Evolutionary conservation across 129 eudicot genomes (phyloP).

Genomic region (Erigeron canadensis): DNA sequence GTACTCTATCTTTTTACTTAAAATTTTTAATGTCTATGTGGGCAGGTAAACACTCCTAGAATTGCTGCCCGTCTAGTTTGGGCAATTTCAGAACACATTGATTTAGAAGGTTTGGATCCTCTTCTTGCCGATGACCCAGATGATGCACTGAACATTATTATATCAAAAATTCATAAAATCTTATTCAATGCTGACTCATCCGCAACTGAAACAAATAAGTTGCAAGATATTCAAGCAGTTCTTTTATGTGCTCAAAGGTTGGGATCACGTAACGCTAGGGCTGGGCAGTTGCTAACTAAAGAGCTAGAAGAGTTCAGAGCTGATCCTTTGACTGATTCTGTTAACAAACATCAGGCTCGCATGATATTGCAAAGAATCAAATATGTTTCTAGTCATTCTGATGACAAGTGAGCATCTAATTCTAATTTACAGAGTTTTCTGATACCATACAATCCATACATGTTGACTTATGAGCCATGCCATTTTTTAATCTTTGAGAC

Average conservation of each 20-base stretch:
- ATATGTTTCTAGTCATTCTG: conserved; percentile 74
- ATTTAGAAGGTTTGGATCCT: conserved; percentile 93
- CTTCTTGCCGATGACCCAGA: conserved; percentile 98
- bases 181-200: conserved; percentile 79
- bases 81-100: conserved; percentile 95
- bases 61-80: conserved; percentile 88
- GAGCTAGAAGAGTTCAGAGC: conserved; percentile 94
- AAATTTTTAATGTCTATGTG: conserved; percentile 18
- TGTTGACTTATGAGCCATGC: background rate
- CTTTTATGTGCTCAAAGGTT: conserved; percentile 85
- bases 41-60: conserved; percentile 92
- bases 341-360: conserved; percentile 90
- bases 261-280: conserved; percentile 96
- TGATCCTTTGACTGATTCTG: conserved; percentile 80
- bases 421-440: conserved; percentile 11
- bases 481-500: no score
- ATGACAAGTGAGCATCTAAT: conserved; percentile 64
- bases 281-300: conserved; percentile 82
- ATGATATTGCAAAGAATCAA: conserved; percentile 85
- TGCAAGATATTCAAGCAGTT: conserved; percentile 94
- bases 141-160: conserved; percentile 76
- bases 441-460: background rate
- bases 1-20: conserved; percentile 13
- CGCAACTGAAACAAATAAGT: conserved; percentile 73
- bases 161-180: conserved; percentile 87